These are phyloP conservation scores for Cylindrotheca closterium DNA, from an alignment of 108 stramenopile genomes.

Conservation along the genomic window DNA sequence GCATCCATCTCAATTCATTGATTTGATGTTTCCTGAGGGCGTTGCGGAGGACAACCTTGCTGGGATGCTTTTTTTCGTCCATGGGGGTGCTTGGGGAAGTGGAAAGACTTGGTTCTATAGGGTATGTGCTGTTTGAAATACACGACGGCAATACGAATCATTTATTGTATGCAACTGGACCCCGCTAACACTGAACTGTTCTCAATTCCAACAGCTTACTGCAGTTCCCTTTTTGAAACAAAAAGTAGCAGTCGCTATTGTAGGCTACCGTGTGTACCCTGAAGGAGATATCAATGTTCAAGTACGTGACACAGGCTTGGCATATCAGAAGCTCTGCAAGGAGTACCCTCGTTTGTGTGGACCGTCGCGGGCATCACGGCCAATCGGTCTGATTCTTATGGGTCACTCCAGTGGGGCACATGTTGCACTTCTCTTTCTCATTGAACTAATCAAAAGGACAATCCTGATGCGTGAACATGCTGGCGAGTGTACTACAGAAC, in stretches of 20 bases:
- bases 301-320: conserved; percentile 54
- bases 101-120: conserved; percentile 84
- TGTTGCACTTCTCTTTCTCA: conserved; percentile 55
- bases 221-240: conserved; percentile 58
- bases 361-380: conserved; percentile 10
- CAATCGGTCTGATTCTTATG: conserved; percentile 52
- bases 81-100: conserved; percentile 85
- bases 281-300: conserved; percentile 52
- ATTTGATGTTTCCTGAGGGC: conserved; percentile 50
- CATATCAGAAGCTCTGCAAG: conserved; percentile 16
- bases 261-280: conserved; percentile 81
- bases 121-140: too few relatives aligned
- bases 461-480: neutral
- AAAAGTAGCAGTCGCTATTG: conserved; percentile 57
- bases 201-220: too few relatives aligned
- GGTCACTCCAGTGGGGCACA: conserved; percentile 86
- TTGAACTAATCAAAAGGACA: conserved; percentile 38
- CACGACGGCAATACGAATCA: too few relatives aligned
- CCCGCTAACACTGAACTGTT: too few relatives aligned
- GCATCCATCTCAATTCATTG: conserved; percentile 62
- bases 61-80: conserved; percentile 45
- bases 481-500: neutral
- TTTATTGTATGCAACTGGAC: too few relatives aligned
- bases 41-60: neutral
- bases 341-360: conserved; percentile 21